Evolutionary conservation across 2,329 filamentous ascomycete genomes (phyloP).

Genomic region (Neonectria punicea): DNA sequence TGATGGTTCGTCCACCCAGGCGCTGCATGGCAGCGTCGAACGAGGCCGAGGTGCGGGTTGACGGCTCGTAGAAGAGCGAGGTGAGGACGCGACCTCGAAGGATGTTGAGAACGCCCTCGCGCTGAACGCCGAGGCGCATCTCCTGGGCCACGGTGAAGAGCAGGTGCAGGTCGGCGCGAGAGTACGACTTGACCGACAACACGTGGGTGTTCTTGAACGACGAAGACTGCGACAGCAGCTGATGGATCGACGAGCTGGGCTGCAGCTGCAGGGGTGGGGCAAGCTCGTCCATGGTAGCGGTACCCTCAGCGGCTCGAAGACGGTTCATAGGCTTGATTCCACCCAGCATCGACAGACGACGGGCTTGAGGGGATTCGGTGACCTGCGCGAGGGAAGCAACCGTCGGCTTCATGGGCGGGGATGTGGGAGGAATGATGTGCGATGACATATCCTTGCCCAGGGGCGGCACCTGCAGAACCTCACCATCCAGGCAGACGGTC

Average conservation of each 20-base stretch:
- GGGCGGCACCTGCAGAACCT: constrained; percentile 62
- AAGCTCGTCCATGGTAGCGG: constrained; percentile 55
- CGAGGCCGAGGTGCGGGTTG: constrained; percentile 92
- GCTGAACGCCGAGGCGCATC: constrained; percentile 95
- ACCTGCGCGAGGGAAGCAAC: constrained; percentile 50
- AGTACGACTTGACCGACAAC: constrained; percentile 91
- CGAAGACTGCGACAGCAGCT: constrained; percentile 78
- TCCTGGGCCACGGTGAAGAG: constrained; percentile 97
- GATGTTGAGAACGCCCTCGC: constrained; percentile 87
- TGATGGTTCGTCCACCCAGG: constrained; percentile 86
- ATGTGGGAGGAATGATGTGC: constrained; percentile 66
- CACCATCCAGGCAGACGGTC: constrained; percentile 80
- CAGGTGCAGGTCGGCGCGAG: constrained; percentile 85
- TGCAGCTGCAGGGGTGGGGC: constrained; percentile 58
- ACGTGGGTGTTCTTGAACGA: constrained; percentile 92
- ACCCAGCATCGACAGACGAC: constrained; percentile 46
- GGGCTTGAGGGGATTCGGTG: constrained; percentile 50
- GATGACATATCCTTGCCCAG: constrained; percentile 81
- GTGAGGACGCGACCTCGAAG: constrained; percentile 87
- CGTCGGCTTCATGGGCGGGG: constrained; percentile 67
- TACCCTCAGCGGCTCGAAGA: constrained; percentile 44
- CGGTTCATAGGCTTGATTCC: constrained; percentile 45
- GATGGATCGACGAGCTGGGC: constrained; percentile 70
- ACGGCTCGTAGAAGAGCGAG: constrained; percentile 98
- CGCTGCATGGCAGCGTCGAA: constrained; percentile 99